Evolutionary conservation across 257 asterid genomes (phyloP), one percentile per base, ranked within the genome.

Genomic region (Anisodus acutangulus): DNA sequence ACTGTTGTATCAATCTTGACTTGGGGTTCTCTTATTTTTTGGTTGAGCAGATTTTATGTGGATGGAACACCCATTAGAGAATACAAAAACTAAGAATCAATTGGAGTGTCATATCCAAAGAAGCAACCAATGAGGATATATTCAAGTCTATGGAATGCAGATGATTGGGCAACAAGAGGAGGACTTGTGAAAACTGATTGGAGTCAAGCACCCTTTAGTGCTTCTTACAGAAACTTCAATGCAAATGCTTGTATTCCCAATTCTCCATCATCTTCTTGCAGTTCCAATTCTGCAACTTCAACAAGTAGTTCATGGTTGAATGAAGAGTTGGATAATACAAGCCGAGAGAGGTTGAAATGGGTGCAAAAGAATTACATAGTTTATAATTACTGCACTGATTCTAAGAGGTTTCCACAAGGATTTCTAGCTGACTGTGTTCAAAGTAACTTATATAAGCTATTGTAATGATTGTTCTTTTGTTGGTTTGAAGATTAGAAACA

Each of bases 121-220:
- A 83, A 88, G 5, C 97, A 93, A 80, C 94, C 98, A 0, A 94
- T 93, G 98, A 90, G 95, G 84, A 85, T 94, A 16, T 89, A 92
- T 49, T 93, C 97, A 0, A 93, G 97, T 72, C 51, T 94, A 4
- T 93, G 98, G 96, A 89, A 94, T 16, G 98, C 94, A 0, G 97
- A 94, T 9, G 94, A 86, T 0, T 93, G 97, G 96, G 96, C 97
- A 8, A 91, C 97, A 4, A 95, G 92, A n/a, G 89, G 87, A 4
- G 98, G 98, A 5, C 87, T 60, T 6, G 92, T 94, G 1, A 93
- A 91, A 85, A 94, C 97, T 0, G 86, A 93, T 51, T 94, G 98
- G 97, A 87, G 87, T 0, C 76, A 90, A 66, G 97, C 97, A 13
- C 98, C 98, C 0, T 94, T 94, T 81, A 83, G 85, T 1, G 96